phyloP scores from a whole-genome alignment of 495 filamentous ascomycete species.

The Thozetella sp. region DNA sequence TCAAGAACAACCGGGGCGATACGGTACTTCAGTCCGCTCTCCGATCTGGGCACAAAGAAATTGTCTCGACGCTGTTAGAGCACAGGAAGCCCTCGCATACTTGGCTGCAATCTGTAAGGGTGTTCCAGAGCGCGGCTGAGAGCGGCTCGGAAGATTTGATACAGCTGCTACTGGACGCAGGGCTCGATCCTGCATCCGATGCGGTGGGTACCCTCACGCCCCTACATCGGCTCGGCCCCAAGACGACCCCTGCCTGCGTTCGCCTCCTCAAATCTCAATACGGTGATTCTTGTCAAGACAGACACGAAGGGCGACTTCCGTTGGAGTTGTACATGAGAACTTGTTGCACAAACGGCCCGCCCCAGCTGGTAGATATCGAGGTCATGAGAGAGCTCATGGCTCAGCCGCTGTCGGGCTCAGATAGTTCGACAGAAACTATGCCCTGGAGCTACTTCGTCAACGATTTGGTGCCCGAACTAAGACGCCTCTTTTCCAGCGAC shows the following conservation, averaged over 20 bases:
- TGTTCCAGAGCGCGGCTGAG: not conserved
- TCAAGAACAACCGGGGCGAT: not conserved
- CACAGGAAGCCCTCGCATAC: not conserved
- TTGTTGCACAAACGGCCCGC: not conserved
- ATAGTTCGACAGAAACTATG: not conserved
- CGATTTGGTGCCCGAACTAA: not conserved
- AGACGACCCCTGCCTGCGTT: not conserved
- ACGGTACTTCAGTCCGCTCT: not conserved
- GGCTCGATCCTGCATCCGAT: not conserved
- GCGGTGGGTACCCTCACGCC: not conserved
- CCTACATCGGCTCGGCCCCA: not conserved
- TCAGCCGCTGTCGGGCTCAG: not conserved
- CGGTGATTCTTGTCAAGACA: not conserved
- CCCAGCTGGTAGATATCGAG: not conserved
- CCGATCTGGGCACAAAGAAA: not conserved
- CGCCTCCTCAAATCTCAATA: not conserved
- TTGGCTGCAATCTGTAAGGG: not conserved
- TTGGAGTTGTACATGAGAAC: not conserved
- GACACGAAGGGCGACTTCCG: not conserved
- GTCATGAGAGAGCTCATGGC: not conserved
- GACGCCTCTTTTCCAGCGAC: not conserved
- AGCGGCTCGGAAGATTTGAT: not conserved
- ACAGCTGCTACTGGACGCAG: not conserved
- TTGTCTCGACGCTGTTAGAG: not conserved
- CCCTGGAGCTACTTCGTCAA: not conserved